Percentiles rank a stretch among this genome's conserved stretches.
phyloP scores from a whole-genome alignment of 2,329 filamentous ascomycete species.

The Hymenoscyphus fructigenus region DNA sequence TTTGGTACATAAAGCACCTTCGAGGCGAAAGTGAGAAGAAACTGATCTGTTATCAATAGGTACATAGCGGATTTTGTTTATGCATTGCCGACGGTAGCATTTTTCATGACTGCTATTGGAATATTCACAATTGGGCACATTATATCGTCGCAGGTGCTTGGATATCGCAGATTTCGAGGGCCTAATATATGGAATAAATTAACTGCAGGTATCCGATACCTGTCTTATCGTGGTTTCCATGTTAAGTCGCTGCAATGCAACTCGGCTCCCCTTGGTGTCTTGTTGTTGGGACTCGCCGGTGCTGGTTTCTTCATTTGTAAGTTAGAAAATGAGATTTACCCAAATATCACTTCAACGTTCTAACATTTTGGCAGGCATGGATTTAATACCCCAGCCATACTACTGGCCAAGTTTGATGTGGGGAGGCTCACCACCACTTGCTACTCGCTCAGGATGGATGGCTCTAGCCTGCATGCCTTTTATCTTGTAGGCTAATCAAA shows the following conservation, averaged over 20 bases:
- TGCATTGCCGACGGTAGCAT: conserved; percentile 18
- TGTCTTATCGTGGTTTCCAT: conserved; percentile 18
- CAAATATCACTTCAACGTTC: not conserved
- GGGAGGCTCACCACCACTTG: conserved; percentile 78
- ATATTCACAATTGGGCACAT: conserved; percentile 16
- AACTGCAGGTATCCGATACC: conserved; percentile 6
- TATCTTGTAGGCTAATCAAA: not conserved
- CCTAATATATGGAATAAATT: conserved; percentile 7
- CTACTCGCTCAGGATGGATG: conserved; percentile 85
- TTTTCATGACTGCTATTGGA: conserved; percentile 18
- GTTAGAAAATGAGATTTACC: not conserved
- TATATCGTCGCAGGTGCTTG: conserved; percentile 2
- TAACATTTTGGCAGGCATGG: conserved; percentile 13
- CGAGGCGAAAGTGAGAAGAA: not conserved
- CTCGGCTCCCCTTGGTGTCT: conserved; percentile 18
- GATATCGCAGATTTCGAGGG: not conserved
- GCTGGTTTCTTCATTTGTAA: conserved; percentile 20
- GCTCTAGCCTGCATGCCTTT: conserved; percentile 82
- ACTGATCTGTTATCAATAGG: conserved; percentile 7
- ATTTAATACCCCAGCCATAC: conserved; percentile 21
- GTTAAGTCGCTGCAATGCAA: conserved; percentile 16
- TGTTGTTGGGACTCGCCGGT: conserved; percentile 17
- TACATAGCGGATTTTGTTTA: conserved; percentile 22
- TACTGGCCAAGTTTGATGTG: conserved; percentile 24
- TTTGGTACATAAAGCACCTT: not conserved